These are phyloP conservation scores for Penicillium samsonianum DNA, from an alignment of 495 filamentous ascomycete species.

Conservation along the genomic window DNA sequence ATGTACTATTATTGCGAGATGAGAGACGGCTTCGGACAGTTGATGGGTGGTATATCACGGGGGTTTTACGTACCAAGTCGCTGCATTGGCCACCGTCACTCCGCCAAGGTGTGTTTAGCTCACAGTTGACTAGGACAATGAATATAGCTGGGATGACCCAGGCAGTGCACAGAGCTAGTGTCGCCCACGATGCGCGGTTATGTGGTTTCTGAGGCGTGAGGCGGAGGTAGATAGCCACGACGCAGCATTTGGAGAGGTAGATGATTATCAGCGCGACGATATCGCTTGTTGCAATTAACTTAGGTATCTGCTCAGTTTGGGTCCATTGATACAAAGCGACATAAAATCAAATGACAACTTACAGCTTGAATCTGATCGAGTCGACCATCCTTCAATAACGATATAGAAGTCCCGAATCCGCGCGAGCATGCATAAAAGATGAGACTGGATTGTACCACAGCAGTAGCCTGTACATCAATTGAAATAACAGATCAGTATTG, in stretches of 20 bases:
- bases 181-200: slow-evolving; percentile 37
- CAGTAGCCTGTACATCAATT: slow-evolving; percentile 26
- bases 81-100: slow-evolving; percentile 34
- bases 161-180: slow-evolving; percentile 35
- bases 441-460: slow-evolving; percentile 37
- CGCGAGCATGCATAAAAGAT: slow-evolving; percentile 38
- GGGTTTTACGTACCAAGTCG: slow-evolving; percentile 36
- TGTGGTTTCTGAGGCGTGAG: slow-evolving; percentile 49
- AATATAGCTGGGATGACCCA: slow-evolving; percentile 41
- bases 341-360: slow-evolving; percentile 7
- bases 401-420: slow-evolving; percentile 45
- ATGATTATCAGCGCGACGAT: slow-evolving; percentile 47
- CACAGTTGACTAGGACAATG: slow-evolving; percentile 42
- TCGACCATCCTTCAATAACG: slow-evolving; percentile 31
- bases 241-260: slow-evolving; percentile 51
- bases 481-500: not conserved
- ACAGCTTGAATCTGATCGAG: slow-evolving; percentile 42
- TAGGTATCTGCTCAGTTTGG: slow-evolving; percentile 18
- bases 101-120: slow-evolving; percentile 43
- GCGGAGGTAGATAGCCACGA: slow-evolving; percentile 48
- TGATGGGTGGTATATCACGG: not conserved
- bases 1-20: slow-evolving; percentile 25
- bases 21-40: not conserved
- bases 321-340: not conserved
- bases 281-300: slow-evolving; percentile 41